A percentile compares a stretch with the other conserved stretches of the same genome.
Evolutionary conservation across 1,284 basidiomycete genomes (phyloP).

Genomic region (Calocybe gambosa): DNA sequence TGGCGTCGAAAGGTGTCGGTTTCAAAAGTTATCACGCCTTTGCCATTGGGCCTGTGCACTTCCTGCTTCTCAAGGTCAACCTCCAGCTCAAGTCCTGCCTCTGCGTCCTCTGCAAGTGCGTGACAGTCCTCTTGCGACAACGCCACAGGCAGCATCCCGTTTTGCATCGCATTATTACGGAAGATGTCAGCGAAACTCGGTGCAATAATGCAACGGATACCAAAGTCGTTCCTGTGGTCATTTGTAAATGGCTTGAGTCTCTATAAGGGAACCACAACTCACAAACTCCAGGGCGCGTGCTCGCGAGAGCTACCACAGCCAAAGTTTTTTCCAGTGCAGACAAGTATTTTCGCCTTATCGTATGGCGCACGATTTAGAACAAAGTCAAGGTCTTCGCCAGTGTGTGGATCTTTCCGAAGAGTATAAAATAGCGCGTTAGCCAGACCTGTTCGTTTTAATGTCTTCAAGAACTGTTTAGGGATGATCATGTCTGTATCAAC

Average conservation of each 20-base stretch:
- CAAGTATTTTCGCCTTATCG: constrained; percentile 75
- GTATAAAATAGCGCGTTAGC: constrained; percentile 87
- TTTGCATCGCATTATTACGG: constrained; percentile 90
- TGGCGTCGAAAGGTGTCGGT: constrained; percentile 87
- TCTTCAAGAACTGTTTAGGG: constrained; percentile 95
- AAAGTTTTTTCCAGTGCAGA: constrained; percentile 90
- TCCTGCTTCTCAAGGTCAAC: constrained; percentile 89
- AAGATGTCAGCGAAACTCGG: constrained; percentile 96
- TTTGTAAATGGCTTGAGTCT: not conserved
- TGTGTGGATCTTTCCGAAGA: constrained; percentile 75
- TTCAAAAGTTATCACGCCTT: constrained; percentile 68
- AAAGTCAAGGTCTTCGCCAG: constrained; percentile 81
- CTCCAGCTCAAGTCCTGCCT: constrained; percentile 75
- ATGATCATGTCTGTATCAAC: constrained; percentile 98
- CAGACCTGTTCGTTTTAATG: constrained; percentile 88
- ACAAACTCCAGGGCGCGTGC: constrained; percentile 95
- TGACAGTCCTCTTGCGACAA: constrained; percentile 77
- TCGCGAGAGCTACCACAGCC: constrained; percentile 93
- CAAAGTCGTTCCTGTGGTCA: constrained; percentile 77
- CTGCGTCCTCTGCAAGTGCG: constrained; percentile 75
- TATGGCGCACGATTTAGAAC: constrained; percentile 86
- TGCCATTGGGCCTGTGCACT: constrained; percentile 72
- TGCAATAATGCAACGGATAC: constrained; percentile 88
- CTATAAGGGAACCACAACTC: constrained; percentile 26
- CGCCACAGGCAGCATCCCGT: constrained; percentile 87